A percentile compares a stretch with the other conserved stretches of the same genome.
Conservation (phyloP, 2,329 filamentous ascomycete genomes). For the Exutisphaerella laricina region DNA sequence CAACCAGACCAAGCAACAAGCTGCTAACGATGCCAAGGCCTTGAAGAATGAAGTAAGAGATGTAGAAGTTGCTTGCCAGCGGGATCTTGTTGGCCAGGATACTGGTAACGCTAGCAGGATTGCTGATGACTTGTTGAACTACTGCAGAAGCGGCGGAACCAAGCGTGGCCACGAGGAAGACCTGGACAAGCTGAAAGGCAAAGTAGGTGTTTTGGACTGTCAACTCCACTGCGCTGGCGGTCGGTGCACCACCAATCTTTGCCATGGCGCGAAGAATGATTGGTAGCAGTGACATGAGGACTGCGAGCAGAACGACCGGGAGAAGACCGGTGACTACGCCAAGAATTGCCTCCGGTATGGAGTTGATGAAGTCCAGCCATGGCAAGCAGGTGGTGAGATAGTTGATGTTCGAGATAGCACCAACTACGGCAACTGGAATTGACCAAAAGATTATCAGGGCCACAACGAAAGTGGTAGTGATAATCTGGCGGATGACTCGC, state of each 20-base stretch:
- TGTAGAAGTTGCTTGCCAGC: slow-evolving; percentile 85
- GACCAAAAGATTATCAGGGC: slow-evolving; percentile 84
- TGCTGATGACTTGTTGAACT: slow-evolving; percentile 57
- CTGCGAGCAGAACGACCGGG: slow-evolving; percentile 69
- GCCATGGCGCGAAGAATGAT: slow-evolving; percentile 76
- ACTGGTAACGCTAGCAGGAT: slow-evolving; percentile 36
- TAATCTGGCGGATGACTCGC: slow-evolving; percentile 64
- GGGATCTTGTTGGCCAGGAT: slow-evolving; percentile 51
- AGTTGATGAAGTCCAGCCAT: slow-evolving; percentile 68
- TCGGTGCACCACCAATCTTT: slow-evolving; percentile 73
- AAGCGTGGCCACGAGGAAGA: slow-evolving; percentile 82
- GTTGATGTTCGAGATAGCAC: slow-evolving; percentile 77
- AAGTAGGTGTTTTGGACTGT: slow-evolving; percentile 92
- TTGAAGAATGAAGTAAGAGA: slow-evolving; percentile 91
- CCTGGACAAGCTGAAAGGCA: slow-evolving; percentile 81
- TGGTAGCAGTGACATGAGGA: slow-evolving; percentile 82
- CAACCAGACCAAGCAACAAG: slow-evolving; percentile 66
- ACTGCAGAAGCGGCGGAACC: slow-evolving; percentile 68
- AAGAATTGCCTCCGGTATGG: slow-evolving; percentile 64
- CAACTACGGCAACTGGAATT: slow-evolving; percentile 71
- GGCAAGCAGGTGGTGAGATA: slow-evolving; percentile 43
- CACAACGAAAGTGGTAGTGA: slow-evolving; percentile 65
- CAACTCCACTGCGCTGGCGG: slow-evolving; percentile 72
- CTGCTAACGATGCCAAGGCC: slow-evolving; percentile 73
- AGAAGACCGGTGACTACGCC: slow-evolving; percentile 55